Conservation (phyloP, 1,284 basidiomycete genomes). For the Ganoderma multipileum region DNA sequence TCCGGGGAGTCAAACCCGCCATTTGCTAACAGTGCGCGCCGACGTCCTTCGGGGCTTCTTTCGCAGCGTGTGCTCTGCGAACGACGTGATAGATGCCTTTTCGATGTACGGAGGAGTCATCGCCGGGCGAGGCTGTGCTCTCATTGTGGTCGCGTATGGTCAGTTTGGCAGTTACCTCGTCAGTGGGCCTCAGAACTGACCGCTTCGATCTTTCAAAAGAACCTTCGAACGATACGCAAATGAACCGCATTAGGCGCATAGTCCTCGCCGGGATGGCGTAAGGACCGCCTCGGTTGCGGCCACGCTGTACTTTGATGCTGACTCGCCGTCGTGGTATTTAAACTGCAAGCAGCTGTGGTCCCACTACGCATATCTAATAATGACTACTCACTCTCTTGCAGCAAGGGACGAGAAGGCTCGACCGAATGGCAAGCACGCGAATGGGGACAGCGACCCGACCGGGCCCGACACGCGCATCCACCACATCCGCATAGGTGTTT, state of each 20-base stretch:
- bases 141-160: neutral
- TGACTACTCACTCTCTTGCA: neutral
- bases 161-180: neutral
- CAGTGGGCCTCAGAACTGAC: neutral
- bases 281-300: neutral
- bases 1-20: too few relatives aligned
- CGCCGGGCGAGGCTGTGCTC: neutral
- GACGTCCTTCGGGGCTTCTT: neutral
- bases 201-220: neutral
- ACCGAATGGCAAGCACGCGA: neutral
- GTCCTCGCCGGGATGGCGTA: neutral
- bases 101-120: neutral
- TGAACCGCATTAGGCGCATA: neutral
- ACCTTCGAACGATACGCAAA: neutral
- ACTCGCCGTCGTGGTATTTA: neutral
- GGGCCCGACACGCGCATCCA: conserved; percentile 44
- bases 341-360: neutral
- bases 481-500: conserved; percentile 69
- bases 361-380: neutral
- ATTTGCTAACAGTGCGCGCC: too few relatives aligned
- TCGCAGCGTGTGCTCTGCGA: neutral
- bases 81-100: neutral
- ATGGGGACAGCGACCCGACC: neutral
- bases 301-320: neutral
- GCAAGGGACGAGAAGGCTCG: neutral